Conservation (phyloP, 257 asterid genomes). For the Voacanga thouarsii region DNA sequence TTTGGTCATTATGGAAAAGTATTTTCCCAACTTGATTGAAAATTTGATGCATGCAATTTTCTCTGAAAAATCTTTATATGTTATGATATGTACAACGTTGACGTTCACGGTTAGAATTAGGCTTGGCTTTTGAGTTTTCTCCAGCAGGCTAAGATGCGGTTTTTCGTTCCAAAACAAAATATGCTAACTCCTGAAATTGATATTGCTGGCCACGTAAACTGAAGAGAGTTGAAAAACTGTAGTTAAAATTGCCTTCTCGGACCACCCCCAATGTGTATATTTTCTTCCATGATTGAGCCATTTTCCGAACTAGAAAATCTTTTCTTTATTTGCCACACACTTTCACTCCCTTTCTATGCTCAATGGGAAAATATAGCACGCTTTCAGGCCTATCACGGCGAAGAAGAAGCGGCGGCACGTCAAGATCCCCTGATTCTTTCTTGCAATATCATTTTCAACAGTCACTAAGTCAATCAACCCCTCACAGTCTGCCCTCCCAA, state of each 20-base stretch:
- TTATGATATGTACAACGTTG: background rate
- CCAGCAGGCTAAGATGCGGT: background rate
- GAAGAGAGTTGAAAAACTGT: background rate
- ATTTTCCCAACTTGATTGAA: background rate
- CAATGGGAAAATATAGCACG: too few relatives aligned
- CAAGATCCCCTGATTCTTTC: background rate
- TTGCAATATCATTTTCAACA: background rate
- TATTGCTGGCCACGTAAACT: background rate
- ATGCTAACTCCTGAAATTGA: background rate
- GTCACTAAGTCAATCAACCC: background rate
- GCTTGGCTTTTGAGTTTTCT: too few relatives aligned
- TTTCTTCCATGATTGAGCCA: conserved; percentile 4
- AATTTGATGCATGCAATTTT: background rate
- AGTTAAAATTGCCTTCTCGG: background rate
- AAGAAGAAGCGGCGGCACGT: background rate
- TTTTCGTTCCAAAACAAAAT: background rate
- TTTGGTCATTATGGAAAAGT: too few relatives aligned
- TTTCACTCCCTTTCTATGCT: background rate
- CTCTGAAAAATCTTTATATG: background rate
- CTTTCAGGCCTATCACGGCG: background rate
- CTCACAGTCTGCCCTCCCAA: background rate
- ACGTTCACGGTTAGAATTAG: background rate
- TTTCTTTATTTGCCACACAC: background rate
- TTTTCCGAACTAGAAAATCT: conserved; percentile 4
- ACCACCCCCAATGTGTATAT: background rate